Evolutionary conservation across 2,329 filamentous ascomycete genomes (phyloP).

Genomic region (Periconia macrospinosa): DNA sequence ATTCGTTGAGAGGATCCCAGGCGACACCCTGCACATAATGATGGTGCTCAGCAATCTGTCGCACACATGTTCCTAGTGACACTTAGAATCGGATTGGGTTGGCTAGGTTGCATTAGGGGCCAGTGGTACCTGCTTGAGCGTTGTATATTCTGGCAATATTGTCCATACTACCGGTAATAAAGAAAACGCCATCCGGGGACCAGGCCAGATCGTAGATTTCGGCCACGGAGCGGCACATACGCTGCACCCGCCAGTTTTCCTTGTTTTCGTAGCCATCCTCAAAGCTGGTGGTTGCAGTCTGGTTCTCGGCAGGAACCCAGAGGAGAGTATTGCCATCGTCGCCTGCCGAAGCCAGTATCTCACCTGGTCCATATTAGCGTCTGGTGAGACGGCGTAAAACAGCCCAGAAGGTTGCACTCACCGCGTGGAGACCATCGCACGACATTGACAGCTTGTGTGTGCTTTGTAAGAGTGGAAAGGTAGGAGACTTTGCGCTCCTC

Average conservation of each 20-base stretch:
- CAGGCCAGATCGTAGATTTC: constrained; percentile 98
- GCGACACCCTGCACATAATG: constrained; percentile 98
- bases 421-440: constrained; percentile 94
- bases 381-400: background rate
- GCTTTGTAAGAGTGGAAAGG: constrained; percentile 85
- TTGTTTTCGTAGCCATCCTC: constrained; percentile 86
- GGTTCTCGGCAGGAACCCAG: constrained; percentile 86
- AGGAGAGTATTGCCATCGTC: constrained; percentile 97
- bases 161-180: constrained; percentile 99
- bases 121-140: constrained; percentile 74
- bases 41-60: constrained; percentile 95
- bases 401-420: constrained; percentile 45
- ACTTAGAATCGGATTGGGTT: constrained; percentile 12
- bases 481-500: constrained; percentile 90
- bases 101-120: constrained; percentile 7
- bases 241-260: constrained; percentile 94
- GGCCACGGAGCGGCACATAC: constrained; percentile 94
- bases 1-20: constrained; percentile 98
- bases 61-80: constrained; percentile 54
- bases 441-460: constrained; percentile 97
- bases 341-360: constrained; percentile 90
- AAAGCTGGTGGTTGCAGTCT: constrained; percentile 69
- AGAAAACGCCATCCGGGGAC: constrained; percentile 95
- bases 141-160: constrained; percentile 98
- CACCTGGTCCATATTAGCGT: constrained; percentile 60